Evolutionary conservation across 257 asterid species (phyloP), one percentile per base, ranked within the genome.

Genomic region (Osmanthus fragrans): DNA sequence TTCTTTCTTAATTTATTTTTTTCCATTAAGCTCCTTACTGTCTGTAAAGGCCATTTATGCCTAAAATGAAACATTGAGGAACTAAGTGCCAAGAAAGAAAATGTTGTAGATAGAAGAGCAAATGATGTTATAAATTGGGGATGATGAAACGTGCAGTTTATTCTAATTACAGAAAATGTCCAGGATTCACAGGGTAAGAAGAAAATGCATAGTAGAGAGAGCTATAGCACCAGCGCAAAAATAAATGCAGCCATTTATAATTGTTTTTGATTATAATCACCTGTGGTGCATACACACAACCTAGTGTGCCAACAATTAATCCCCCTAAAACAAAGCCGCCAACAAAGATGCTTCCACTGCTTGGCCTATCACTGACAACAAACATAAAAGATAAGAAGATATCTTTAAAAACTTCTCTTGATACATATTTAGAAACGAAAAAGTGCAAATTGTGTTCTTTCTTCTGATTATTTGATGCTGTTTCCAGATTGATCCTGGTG

Each of bases 301-400:
- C 97, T 68, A 94, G 94, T 29, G 98, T 81, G 77, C 97, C 98
- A 73, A 89, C 88, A 87, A 94, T 75, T 73, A 94, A n/a, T 83
- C 98, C 98, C 83, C 98, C 98, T 54, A 94, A 90, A 76, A 92
- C 87, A 86, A 94, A 94, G 86, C 98, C 97, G 84, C 97, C 94
- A 69, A 92, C 84, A 80, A 94, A 94, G 82, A 88, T 64, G 78
- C 87, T 83, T 66, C 90, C 90, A 69, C 82, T 54, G 75, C 84
- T 77, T 77, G 93, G 68, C 83, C 91, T 87, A 81, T 89, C 92
- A 79, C 96, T 92, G 88, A 80, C 80, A 84, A 79, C 80, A 89
- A 40, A 73, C 13, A 70, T 37, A 81, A 29, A 51, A 76, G 74
- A 66, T 33, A 78, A 56, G 56, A 1, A 47, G 34, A 54, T 27